Evolutionary conservation across 1,284 basidiomycete genomes (phyloP).

Genomic region (Cutaneotrichosporon cavernicola): DNA sequence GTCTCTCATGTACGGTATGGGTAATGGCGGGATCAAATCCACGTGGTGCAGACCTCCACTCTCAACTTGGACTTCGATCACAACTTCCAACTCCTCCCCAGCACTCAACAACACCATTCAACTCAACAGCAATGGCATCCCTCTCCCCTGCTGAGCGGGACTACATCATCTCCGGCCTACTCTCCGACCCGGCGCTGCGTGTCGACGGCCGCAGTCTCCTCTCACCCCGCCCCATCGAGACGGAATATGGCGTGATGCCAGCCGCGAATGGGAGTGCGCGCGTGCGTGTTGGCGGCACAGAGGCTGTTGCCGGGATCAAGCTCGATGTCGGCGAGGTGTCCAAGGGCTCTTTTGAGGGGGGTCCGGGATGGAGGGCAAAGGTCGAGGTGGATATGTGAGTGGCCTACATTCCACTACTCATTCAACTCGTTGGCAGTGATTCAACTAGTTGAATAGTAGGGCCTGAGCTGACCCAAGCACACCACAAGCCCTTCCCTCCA

Average conservation of each 20-base stretch:
- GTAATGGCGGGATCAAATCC: slow-evolving; percentile 1
- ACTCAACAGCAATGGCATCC: slow-evolving; percentile 19
- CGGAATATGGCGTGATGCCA: slow-evolving; percentile 49
- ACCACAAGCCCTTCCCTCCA: slow-evolving; percentile 47
- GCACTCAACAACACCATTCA: not conserved
- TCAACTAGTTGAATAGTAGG: too few relatives aligned
- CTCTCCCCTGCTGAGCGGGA: slow-evolving; percentile 50
- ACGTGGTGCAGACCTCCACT: slow-evolving; percentile 8
- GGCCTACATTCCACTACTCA: too few relatives aligned
- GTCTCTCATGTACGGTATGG: not conserved
- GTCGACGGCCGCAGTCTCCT: slow-evolving; percentile 43
- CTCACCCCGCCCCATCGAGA: slow-evolving; percentile 36
- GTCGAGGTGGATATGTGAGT: slow-evolving; percentile 53
- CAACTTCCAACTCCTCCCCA: not conserved
- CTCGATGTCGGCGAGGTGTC: slow-evolving; percentile 46
- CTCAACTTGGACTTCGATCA: not conserved
- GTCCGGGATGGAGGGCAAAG: slow-evolving; percentile 36
- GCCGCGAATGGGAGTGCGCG: slow-evolving; percentile 50
- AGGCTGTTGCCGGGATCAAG: slow-evolving; percentile 50
- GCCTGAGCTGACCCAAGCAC: slow-evolving; percentile 31
- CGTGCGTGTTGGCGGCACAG: slow-evolving; percentile 44
- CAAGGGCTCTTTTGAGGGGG: slow-evolving; percentile 4
- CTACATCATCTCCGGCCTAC: slow-evolving; percentile 49
- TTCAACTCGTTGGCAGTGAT: not conserved
- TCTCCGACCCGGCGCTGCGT: slow-evolving; percentile 38